Percentiles rank a stretch among this genome's conserved stretches.
Evolutionary conservation across 2,329 filamentous ascomycete species (phyloP).

Genomic region (Trichoderma pleuroti): DNA sequence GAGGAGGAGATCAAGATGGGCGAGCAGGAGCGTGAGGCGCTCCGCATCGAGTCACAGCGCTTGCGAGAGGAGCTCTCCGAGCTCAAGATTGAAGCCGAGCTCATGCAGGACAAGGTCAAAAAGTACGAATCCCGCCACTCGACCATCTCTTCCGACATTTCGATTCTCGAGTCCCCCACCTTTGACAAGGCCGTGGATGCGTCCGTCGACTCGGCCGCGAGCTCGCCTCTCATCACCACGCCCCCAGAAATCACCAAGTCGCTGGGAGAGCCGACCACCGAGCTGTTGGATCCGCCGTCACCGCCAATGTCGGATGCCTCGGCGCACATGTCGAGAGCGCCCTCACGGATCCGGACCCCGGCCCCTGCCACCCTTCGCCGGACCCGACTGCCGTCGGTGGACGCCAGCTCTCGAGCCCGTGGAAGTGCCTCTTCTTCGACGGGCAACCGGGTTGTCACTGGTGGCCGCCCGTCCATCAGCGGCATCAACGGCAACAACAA

Average conservation of each 20-base stretch:
- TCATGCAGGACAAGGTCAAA: constrained; percentile 88
- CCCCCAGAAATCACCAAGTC: constrained; percentile 68
- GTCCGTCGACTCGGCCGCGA: constrained; percentile 81
- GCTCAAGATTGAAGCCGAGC: constrained; percentile 90
- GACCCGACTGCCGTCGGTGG: constrained; percentile 53
- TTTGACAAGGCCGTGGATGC: constrained; percentile 68
- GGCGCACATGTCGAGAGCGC: constrained; percentile 49
- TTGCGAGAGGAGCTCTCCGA: constrained; percentile 88
- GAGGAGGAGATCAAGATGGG: constrained; percentile 91
- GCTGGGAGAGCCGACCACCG: constrained; percentile 56
- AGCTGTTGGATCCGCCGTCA: constrained; percentile 80
- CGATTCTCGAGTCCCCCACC: constrained; percentile 63
- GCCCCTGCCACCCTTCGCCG: constrained; percentile 36
- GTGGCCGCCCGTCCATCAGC: constrained; percentile 40
- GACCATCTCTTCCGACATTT: constrained; percentile 59
- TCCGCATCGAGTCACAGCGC: constrained; percentile 88
- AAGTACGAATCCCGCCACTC: constrained; percentile 61
- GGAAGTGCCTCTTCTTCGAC: neutral
- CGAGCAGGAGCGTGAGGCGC: constrained; percentile 83
- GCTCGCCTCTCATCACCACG: constrained; percentile 85
- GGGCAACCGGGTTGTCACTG: constrained; percentile 20
- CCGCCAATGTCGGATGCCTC: constrained; percentile 90
- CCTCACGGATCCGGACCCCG: constrained; percentile 41
- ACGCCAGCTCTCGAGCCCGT: constrained; percentile 52
- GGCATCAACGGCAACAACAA: neutral